Percentiles rank a stretch among this genome's conserved stretches.
Conservation (phyloP, 2,329 filamentous ascomycete species). For the Tricladium varicosporioides region DNA sequence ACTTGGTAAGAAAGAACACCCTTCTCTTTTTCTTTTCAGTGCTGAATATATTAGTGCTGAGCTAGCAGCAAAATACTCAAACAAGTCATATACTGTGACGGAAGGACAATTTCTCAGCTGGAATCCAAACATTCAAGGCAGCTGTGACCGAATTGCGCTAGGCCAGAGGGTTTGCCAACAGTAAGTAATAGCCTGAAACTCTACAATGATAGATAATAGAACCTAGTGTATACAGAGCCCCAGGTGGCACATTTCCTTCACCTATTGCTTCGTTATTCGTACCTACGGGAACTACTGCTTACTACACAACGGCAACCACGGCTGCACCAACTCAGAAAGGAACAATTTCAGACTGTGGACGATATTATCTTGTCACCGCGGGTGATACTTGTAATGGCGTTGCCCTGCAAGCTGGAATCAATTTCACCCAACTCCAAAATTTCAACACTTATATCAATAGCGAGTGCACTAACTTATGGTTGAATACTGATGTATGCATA, state of each 20-base stretch:
- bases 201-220: not conserved
- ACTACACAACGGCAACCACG: conserved; percentile 23
- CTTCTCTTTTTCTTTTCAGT: no score
- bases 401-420: not conserved
- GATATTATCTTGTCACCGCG: not conserved
- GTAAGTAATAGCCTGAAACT: not conserved
- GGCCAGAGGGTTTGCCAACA: conserved; percentile 16
- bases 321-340: conserved; percentile 1
- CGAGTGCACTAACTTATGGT: conserved; percentile 28
- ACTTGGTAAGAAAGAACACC: conserved; percentile 9
- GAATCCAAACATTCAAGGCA: conserved; percentile 22
- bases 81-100: not conserved
- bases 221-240: not conserved
- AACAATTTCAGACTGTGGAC: not conserved
- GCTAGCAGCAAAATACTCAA: not conserved
- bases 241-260: conserved; percentile 2
- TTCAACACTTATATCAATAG: conserved; percentile 17
- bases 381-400: not conserved
- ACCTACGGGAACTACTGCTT: conserved; percentile 10
- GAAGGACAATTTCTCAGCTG: conserved; percentile 14
- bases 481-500: conserved; percentile 22
- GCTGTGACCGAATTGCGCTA: conserved; percentile 13
- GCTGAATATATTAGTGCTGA: not conserved
- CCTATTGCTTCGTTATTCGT: conserved; percentile 11
- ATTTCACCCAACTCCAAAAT: conserved; percentile 10